Evolutionary conservation across 257 asterid genomes (phyloP).

Genomic region (Cruciata laevipes): DNA sequence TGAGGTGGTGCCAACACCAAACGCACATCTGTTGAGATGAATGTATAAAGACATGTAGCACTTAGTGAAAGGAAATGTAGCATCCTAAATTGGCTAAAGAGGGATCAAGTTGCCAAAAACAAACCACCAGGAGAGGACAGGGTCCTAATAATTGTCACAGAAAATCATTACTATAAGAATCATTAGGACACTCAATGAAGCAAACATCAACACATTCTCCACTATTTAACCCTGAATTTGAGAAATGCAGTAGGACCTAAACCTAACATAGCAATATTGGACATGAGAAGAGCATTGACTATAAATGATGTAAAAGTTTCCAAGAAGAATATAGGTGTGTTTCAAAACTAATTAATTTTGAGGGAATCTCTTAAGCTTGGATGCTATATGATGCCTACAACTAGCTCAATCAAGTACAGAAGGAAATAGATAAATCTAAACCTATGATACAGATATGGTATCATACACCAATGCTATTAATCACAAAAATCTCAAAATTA

Average conservation of each 20-base stretch:
- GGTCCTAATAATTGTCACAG: background rate
- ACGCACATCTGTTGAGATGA: constrained; percentile 58
- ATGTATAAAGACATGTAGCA: constrained; percentile 3
- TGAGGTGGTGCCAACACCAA: constrained; percentile 98
- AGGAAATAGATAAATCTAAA: background rate
- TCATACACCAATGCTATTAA: background rate
- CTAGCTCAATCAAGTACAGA: background rate
- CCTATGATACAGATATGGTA: background rate
- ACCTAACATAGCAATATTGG: background rate
- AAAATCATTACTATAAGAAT: background rate
- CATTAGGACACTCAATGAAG: background rate
- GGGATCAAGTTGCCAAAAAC: background rate
- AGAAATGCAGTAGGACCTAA: background rate
- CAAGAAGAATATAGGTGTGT: background rate
- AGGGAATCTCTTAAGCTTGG: background rate
- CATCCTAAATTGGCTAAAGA: background rate
- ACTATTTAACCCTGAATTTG: background rate
- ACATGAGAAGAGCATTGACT: too few relatives aligned
- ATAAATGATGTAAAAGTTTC: background rate
- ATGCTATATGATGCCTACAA: background rate
- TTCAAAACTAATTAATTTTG: background rate
- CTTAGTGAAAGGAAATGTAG: background rate
- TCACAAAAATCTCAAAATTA: background rate
- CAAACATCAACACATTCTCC: background rate
- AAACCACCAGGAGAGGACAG: background rate